These are phyloP conservation scores for Conticribra weissflogii DNA, from an alignment of 108 stramenopile species.

Conservation along the genomic window DNA sequence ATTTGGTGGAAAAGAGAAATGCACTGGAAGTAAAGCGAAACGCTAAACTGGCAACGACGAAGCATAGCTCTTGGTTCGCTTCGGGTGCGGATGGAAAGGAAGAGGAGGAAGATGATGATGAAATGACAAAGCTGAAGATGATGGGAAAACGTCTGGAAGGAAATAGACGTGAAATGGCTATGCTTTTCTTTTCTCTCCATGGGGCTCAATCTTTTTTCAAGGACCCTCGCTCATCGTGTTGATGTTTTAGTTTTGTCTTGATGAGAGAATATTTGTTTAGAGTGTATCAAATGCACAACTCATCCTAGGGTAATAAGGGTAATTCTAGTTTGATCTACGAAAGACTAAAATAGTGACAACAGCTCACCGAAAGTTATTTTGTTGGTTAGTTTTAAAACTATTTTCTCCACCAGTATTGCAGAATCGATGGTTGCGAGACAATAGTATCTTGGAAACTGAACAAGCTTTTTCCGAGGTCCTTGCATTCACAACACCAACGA, in stretches of 20 bases:
- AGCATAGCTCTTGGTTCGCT: constrained; percentile 45
- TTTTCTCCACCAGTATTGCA: constrained; percentile 30
- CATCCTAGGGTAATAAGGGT: too few species aligned
- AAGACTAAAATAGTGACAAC: too few species aligned
- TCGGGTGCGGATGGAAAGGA: constrained; percentile 19
- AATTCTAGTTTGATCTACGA: too few species aligned
- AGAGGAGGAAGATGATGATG: constrained; percentile 46
- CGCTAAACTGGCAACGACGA: constrained; percentile 48
- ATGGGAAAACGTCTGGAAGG: constrained; percentile 55
- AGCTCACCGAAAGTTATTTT: too few species aligned
- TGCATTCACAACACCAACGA: constrained; percentile 11
- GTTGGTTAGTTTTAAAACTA: not conserved
- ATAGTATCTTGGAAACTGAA: constrained; percentile 22
- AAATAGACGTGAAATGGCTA: constrained; percentile 56
- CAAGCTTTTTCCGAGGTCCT: constrained; percentile 17
- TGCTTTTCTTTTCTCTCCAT: constrained; percentile 56
- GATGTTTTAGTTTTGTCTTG: not conserved
- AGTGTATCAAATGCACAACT: too few species aligned
- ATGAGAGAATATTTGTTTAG: too few species aligned
- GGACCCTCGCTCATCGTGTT: not conserved
- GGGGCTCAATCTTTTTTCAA: constrained; percentile 55
- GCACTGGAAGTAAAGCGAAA: constrained; percentile 40
- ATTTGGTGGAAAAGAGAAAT: constrained; percentile 38
- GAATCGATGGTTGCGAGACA: constrained; percentile 29
- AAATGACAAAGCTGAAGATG: constrained; percentile 42